Base-by-base conservation (phyloP, 805 yeast genomes). In the Nakazawaea populi region DNA sequence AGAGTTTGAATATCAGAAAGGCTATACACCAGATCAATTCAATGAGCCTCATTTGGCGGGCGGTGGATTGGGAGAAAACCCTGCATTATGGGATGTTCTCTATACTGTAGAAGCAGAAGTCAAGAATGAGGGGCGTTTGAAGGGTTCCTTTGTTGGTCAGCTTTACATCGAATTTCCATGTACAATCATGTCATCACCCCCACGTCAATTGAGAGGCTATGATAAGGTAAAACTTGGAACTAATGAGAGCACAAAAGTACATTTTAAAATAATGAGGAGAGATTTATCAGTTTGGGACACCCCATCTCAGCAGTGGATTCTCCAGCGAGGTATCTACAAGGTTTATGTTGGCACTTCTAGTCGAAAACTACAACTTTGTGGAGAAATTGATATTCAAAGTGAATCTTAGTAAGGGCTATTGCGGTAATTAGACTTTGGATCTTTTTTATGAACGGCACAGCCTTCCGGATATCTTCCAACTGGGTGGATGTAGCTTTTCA, bases 251-350 rank as follows among this genome's bases (percentile, higher is more conserved):
- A 64, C 62, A 2, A 60, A 60, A 18, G 68, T 77, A 6, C 60
- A 57, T 12, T 80, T 80, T 55, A 69, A 72, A 44, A 63, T 82
- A 18, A 61, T 70, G 52, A 73, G 78, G 59, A 69, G 82, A 51
- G 86, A 82, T 61, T 64, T 81, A 54, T 71, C 81, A 49, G 67
- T 75, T 28, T 81, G 85, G 85, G 84, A 80, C 57, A 68, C 77
- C 0, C 69, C 61, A 24, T 69, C 73, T 12, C 82, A 79, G 59
- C 77, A 79, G 55, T 81, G 87, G 86, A 65, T 77, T 27, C 74
- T 80, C 39, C 79, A 73, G 56, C 74, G 77, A 8, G 87, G 86
- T 2, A 68, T 72, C 4, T 82, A 79, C 63, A 73, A 70, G 52
- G 64, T 81, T 8, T 79, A 71, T 54, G 69, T 80, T 39, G 77